Conservation (phyloP, 2,329 filamentous ascomycete species). For the Cladosporium sp. region DNA sequence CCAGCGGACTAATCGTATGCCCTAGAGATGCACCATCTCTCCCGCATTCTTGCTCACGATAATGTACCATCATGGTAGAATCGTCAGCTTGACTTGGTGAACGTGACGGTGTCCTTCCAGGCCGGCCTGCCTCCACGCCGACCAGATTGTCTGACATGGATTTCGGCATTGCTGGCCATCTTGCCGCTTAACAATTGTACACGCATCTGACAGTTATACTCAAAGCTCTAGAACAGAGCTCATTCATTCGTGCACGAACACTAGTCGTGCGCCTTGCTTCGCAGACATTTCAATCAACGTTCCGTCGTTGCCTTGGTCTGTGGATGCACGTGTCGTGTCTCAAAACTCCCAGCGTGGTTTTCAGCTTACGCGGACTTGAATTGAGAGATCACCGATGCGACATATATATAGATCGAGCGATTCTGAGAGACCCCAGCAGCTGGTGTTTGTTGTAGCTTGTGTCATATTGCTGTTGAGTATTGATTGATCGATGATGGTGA, state of each 20-base stretch:
- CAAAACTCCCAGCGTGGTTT: slow-evolving; percentile 1
- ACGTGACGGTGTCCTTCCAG: background rate
- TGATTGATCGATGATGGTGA: background rate
- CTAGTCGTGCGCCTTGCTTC: background rate
- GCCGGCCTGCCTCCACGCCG: background rate
- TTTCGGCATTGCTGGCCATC: background rate
- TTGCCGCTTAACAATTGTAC: background rate
- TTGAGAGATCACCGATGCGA: background rate
- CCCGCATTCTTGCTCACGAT: background rate
- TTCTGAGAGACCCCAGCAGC: background rate
- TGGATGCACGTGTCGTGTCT: background rate
- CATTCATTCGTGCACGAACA: background rate
- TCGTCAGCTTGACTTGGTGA: background rate
- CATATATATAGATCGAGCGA: background rate
- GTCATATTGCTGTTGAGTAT: background rate
- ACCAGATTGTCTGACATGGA: background rate
- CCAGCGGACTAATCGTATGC: background rate
- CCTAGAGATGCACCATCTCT: background rate
- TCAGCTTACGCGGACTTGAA: background rate
- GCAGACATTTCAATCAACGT: background rate
- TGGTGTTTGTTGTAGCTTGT: background rate
- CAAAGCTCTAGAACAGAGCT: background rate
- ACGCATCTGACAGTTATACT: background rate
- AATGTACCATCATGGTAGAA: background rate
- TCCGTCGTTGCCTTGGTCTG: background rate